phyloP scores from a whole-genome alignment of 345 rosid species.

The Durio zibethinus region DNA sequence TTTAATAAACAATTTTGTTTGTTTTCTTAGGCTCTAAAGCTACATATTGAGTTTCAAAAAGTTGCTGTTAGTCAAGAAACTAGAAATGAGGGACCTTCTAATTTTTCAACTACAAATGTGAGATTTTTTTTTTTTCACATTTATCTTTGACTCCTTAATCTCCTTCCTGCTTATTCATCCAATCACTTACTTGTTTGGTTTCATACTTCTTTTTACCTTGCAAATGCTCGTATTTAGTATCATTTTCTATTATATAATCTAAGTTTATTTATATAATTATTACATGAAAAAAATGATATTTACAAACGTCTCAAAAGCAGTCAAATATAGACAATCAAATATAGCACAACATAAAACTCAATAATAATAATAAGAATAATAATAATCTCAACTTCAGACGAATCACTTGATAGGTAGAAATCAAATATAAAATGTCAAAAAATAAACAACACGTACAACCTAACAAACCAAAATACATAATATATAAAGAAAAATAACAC shows the following conservation, averaged over 20 bases:
- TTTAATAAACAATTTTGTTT: not conserved
- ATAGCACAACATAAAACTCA: too few species aligned
- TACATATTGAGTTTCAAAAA: constrained; percentile 56
- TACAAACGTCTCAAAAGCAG: too few species aligned
- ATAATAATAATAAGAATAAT: too few species aligned
- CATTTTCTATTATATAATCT: not conserved
- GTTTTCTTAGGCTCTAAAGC: constrained; percentile 50
- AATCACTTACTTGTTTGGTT: not conserved
- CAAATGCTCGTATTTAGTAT: not conserved
- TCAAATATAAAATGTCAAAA: too few species aligned
- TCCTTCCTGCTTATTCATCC: not conserved
- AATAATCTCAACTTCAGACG: too few species aligned
- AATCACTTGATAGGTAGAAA: too few species aligned
- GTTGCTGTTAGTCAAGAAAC: constrained; percentile 38
- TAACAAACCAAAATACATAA: too few species aligned
- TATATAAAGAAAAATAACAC: too few species aligned
- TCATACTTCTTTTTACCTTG: not conserved
- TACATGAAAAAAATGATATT: too few species aligned
- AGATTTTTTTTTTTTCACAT: not conserved
- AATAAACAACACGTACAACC: too few species aligned
- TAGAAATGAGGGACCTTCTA: constrained; percentile 43
- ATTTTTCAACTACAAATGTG: constrained; percentile 33
- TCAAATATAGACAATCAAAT: too few species aligned
- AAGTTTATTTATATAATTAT: too few species aligned
- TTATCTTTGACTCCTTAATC: not conserved